A percentile compares a stretch with the other conserved stretches of the same genome.
phyloP scores from a whole-genome alignment of 1,284 basidiomycete species.

The Vanrija sp. region DNA sequence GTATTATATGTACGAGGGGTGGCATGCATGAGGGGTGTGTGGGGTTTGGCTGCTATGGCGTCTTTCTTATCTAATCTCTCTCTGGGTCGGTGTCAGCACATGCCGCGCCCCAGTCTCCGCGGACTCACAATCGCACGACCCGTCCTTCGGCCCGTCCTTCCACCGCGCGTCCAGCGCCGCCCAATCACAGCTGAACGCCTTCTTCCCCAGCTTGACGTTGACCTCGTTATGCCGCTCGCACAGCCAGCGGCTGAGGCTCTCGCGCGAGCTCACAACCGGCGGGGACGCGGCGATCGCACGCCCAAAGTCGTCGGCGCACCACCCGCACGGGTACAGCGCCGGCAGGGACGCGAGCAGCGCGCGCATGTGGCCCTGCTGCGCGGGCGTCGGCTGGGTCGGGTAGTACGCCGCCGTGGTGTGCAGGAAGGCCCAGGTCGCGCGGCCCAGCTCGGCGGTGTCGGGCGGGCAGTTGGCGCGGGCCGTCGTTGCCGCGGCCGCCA shows the following conservation, averaged over 20 bases:
- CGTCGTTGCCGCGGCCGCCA: slow-evolving; percentile 44
- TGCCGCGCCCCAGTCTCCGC: not conserved
- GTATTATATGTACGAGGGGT: not conserved
- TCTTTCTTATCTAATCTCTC: not conserved
- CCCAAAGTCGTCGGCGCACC: slow-evolving; percentile 73
- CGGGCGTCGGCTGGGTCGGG: slow-evolving; percentile 67
- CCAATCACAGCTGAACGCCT: slow-evolving; percentile 67
- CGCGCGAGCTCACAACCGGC: slow-evolving; percentile 68
- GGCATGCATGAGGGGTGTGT: too few species aligned
- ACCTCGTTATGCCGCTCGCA: slow-evolving; percentile 90
- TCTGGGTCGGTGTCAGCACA: too few species aligned
- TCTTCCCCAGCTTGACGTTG: slow-evolving; percentile 78
- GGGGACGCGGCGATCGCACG: slow-evolving; percentile 62
- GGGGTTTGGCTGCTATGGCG: too few species aligned
- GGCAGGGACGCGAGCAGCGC: slow-evolving; percentile 71
- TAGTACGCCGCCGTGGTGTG: slow-evolving; percentile 92
- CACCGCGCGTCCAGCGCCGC: slow-evolving; percentile 73
- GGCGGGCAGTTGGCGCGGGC: slow-evolving; percentile 71
- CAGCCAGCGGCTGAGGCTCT: slow-evolving; percentile 72
- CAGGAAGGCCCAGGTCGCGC: slow-evolving; percentile 91
- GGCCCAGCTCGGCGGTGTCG: slow-evolving; percentile 78
- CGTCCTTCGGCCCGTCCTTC: slow-evolving; percentile 83
- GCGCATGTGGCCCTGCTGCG: slow-evolving; percentile 75
- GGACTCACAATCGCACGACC: slow-evolving; percentile 67
- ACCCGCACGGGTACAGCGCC: slow-evolving; percentile 76